A percentile compares a stretch with the other conserved stretches of the same genome.
Evolutionary conservation across 1,139 yeast species (phyloP).

Genomic region (Nematodospora anomalae): DNA sequence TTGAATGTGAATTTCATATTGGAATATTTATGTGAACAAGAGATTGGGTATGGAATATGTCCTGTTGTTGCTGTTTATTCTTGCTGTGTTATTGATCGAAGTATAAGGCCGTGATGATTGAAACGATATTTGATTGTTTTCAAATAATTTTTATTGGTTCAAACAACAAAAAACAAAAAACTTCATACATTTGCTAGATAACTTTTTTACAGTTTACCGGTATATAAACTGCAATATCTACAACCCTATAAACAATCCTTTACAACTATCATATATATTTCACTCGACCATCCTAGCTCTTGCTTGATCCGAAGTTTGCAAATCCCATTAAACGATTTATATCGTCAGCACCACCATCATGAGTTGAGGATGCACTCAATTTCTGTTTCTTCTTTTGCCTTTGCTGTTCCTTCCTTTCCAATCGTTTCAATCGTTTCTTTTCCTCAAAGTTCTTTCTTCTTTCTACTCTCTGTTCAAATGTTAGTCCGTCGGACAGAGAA

Average conservation of each 20-base stretch:
- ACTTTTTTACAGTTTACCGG: slow-evolving; percentile 1
- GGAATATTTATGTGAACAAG: too few species aligned
- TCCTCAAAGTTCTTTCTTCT: slow-evolving; percentile 43
- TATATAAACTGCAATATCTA: neutral
- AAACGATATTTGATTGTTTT: slow-evolving; percentile 9
- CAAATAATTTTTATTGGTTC: slow-evolving; percentile 14
- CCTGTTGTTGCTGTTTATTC: too few species aligned
- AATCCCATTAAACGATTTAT: slow-evolving; percentile 62
- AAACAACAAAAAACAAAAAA: slow-evolving; percentile 5
- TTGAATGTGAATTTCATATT: slow-evolving; percentile 49
- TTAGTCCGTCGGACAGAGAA: slow-evolving; percentile 10
- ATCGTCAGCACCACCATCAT: slow-evolving; percentile 21
- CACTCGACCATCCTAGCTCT: slow-evolving; percentile 18
- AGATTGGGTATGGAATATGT: too few species aligned
- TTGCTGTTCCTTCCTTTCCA: slow-evolving; percentile 24
- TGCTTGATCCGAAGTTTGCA: slow-evolving; percentile 43
- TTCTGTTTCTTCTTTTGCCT: slow-evolving; percentile 16
- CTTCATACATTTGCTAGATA: neutral
- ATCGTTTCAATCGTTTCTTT: slow-evolving; percentile 29
- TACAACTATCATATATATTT: too few species aligned
- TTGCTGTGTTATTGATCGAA: too few species aligned
- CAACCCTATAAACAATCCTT: neutral
- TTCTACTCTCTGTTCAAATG: slow-evolving; percentile 46
- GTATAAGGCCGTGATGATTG: neutral
- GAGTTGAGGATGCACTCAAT: slow-evolving; percentile 8